phyloP scores from a whole-genome alignment of 768 basidiomycete species.

The Mycena vitilis region DNA sequence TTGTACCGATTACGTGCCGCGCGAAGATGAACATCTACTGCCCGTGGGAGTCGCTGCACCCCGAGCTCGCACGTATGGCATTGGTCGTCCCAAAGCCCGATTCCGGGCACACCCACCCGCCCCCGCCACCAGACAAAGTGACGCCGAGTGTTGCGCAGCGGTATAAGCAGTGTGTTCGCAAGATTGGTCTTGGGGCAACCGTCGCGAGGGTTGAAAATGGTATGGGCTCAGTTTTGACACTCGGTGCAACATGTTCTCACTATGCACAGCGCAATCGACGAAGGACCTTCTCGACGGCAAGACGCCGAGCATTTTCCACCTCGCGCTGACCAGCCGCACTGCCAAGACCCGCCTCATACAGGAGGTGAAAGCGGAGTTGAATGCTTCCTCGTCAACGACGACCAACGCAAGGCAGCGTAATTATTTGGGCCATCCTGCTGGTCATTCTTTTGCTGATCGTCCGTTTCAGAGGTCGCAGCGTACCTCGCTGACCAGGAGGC shows the following conservation, averaged over 20 bases:
- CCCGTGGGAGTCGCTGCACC: background rate
- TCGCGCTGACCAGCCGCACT: slow-evolving; percentile 12
- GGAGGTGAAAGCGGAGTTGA: slow-evolving; percentile 20
- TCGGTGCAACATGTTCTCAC: background rate
- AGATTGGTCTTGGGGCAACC: background rate
- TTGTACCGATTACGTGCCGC: background rate
- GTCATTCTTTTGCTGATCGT: background rate
- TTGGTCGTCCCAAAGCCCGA: background rate
- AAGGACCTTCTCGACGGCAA: slow-evolving; percentile 23
- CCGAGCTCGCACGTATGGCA: background rate
- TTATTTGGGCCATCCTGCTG: background rate
- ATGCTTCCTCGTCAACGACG: background rate
- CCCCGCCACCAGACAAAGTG: background rate
- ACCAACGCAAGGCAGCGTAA: slow-evolving; percentile 22
- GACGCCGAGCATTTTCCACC: slow-evolving; percentile 26
- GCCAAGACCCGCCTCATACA: slow-evolving; percentile 24
- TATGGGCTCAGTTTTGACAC: background rate
- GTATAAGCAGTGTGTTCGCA: background rate
- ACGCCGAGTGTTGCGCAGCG: background rate
- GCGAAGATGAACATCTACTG: background rate
- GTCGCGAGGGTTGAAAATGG: background rate
- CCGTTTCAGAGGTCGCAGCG: slow-evolving; percentile 19
- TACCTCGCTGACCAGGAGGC: slow-evolving; percentile 23
- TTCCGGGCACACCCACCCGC: background rate
- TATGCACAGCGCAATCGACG: slow-evolving; percentile 14